A percentile compares a stretch with the other conserved stretches of the same genome.
Conservation (phyloP, 176 grass and related monocot genomes). For the Musa troglodytarum region DNA sequence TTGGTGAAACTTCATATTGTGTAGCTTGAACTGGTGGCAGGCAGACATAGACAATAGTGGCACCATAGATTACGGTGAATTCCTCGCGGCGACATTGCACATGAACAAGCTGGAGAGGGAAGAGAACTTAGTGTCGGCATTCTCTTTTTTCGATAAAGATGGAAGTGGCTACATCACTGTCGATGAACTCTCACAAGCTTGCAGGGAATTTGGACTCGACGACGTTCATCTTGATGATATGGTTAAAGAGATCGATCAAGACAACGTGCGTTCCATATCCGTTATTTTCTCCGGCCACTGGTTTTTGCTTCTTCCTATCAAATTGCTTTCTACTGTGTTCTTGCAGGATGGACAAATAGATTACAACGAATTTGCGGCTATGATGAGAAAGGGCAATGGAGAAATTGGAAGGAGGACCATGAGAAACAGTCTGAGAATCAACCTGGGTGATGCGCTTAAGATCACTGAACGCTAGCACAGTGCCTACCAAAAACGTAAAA, state of each 20-base stretch:
- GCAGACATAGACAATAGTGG: conserved; percentile 62
- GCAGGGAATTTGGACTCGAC: conserved; percentile 65
- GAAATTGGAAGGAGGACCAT: conserved; percentile 14
- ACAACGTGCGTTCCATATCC: conserved; percentile 43
- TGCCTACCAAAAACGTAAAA: too few species aligned
- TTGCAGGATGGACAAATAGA: conserved; percentile 98
- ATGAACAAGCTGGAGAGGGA: conserved; percentile 96
- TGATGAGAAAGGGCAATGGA: conserved; percentile 84
- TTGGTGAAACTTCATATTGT: not conserved
- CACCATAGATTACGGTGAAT: conserved; percentile 85
- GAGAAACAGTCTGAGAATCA: conserved; percentile 32
- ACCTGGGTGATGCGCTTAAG: conserved; percentile 70
- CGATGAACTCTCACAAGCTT: conserved; percentile 77
- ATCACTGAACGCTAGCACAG: conserved; percentile 27
- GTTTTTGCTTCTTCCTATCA: conserved; percentile 1
- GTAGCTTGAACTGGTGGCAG: conserved; percentile 21
- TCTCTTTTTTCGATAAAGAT: conserved; percentile 83
- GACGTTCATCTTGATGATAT: conserved; percentile 94
- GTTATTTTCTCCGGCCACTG: not conserved
- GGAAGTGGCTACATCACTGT: conserved; percentile 87
- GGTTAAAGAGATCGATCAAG: conserved; percentile 84
- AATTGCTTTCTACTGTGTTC: not conserved
- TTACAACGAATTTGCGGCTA: conserved; percentile 73
- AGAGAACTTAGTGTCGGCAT: conserved; percentile 68
- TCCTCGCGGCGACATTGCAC: conserved; percentile 81